Conservation (phyloP, 2,329 filamentous ascomycete genomes). For the Beauveria asiatica region DNA sequence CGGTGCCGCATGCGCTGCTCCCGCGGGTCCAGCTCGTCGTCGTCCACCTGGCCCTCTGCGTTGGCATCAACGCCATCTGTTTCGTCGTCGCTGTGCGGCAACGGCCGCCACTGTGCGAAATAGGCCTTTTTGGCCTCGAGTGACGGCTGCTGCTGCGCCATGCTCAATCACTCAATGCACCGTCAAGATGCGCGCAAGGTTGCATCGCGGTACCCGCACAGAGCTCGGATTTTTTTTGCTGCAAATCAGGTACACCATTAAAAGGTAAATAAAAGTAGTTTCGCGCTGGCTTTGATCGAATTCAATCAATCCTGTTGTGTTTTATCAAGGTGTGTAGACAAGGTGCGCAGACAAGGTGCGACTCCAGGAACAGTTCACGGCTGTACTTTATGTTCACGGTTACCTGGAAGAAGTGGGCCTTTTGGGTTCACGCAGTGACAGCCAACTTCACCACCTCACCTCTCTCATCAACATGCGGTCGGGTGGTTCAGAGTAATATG, state of each 20-base stretch:
- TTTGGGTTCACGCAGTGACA: too few relatives aligned
- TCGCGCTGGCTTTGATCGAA: too few relatives aligned
- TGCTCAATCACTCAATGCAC: conserved; percentile 9
- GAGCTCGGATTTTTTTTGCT: not conserved
- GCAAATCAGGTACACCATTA: not conserved
- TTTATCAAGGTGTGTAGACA: too few relatives aligned
- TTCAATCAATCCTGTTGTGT: too few relatives aligned
- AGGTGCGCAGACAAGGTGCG: not conserved
- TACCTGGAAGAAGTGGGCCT: too few relatives aligned
- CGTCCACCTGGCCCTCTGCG: conserved; percentile 11
- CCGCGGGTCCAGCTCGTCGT: conserved; percentile 20
- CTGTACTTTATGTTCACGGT: too few relatives aligned
- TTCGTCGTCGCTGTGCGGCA: conserved; percentile 23
- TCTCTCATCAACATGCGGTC: too few relatives aligned
- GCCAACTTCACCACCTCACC: too few relatives aligned
- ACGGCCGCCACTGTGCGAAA: conserved; percentile 33
- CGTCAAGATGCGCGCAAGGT: not conserved
- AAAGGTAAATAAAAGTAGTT: not conserved
- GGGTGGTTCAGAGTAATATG: not conserved
- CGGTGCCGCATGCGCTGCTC: conserved; percentile 27
- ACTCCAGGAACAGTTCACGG: not conserved
- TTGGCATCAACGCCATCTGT: conserved; percentile 5
- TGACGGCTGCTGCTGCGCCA: conserved; percentile 15
- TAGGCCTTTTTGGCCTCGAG: conserved; percentile 37
- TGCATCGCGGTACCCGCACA: not conserved